Evolutionary conservation across 177 flowering plant species (phyloP).

Genomic region (Vitis hybrid): DNA sequence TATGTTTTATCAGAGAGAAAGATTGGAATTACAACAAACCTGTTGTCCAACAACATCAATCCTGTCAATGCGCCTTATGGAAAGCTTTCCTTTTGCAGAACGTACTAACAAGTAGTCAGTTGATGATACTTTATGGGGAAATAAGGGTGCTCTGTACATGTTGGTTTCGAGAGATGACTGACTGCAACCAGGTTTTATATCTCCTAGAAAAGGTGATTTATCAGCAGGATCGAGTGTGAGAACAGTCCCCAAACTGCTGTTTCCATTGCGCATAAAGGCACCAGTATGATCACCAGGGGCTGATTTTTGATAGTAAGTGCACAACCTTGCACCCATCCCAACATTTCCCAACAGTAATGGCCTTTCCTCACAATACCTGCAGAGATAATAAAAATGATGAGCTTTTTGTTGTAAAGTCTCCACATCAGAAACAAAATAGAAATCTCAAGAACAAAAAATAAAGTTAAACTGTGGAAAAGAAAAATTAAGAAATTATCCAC

Average conservation of each 20-base stretch:
- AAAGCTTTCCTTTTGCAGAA: conserved; percentile 92
- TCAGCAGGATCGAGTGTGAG: conserved; percentile 78
- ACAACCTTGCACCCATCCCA: conserved; percentile 96
- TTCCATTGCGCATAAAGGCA: conserved; percentile 49
- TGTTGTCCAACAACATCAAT: conserved; percentile 91
- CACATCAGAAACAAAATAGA: not conserved
- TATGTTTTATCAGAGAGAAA: not conserved
- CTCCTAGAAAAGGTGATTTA: conserved; percentile 97
- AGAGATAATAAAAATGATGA: not conserved
- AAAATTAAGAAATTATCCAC: not conserved
- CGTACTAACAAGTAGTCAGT: conserved; percentile 93
- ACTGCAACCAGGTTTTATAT: conserved; percentile 74
- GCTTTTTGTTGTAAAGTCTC: too few relatives aligned
- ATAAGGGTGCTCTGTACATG: conserved; percentile 91
- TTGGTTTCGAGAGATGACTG: conserved; percentile 91
- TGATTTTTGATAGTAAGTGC: conserved; percentile 90
- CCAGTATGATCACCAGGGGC: conserved; percentile 72
- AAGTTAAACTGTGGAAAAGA: not conserved
- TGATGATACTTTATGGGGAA: conserved; percentile 75
- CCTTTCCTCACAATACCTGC: conserved; percentile 96
- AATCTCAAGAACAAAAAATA: not conserved
- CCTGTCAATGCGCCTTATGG: conserved; percentile 87
- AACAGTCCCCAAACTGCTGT: conserved; percentile 59
- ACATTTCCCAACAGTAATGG: conserved; percentile 86
- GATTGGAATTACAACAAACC: conserved; percentile 39